phyloP scores from a whole-genome alignment of 768 basidiomycete species.

The Leccinum variicolor region DNA sequence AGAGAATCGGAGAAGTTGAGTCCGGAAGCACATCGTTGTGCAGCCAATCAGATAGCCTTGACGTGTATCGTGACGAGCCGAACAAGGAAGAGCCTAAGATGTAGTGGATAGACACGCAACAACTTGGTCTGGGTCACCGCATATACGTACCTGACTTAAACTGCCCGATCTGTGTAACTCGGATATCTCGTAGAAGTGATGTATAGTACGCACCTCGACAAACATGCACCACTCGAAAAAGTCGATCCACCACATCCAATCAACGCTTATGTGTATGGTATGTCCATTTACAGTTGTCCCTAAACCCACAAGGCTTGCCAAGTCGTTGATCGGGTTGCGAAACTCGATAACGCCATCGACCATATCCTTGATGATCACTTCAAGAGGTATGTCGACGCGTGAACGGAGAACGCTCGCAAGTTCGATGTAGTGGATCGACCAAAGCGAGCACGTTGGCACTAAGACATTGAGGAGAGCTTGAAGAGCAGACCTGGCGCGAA shows the following conservation, averaged over 20 bases:
- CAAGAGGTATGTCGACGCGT: conserved; percentile 31
- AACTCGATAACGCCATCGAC: conserved; percentile 42
- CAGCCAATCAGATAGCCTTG: not conserved
- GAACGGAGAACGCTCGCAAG: conserved; percentile 26
- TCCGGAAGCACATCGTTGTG: not conserved
- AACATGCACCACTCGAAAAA: conserved; percentile 35
- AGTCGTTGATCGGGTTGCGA: conserved; percentile 36
- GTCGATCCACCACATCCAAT: conserved; percentile 32
- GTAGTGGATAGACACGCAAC: not conserved
- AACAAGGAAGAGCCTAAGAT: not conserved
- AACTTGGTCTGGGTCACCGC: not conserved
- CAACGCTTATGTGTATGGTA: conserved; percentile 32
- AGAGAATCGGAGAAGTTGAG: conserved; percentile 9
- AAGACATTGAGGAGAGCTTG: conserved; percentile 41
- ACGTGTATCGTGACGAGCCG: not conserved
- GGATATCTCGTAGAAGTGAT: not conserved
- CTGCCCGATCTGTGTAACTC: conserved; percentile 8
- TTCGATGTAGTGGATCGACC: conserved; percentile 37
- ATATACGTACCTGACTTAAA: conserved; percentile 22
- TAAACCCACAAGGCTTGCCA: conserved; percentile 36
- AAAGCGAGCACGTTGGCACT: conserved; percentile 43
- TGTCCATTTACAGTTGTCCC: conserved; percentile 37
- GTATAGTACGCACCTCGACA: conserved; percentile 19
- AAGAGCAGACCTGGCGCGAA: conserved; percentile 20
- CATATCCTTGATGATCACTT: conserved; percentile 36